Evolutionary conservation across 2,329 filamentous ascomycete genomes (phyloP).

Genomic region (Trichophyton verrucosum): DNA sequence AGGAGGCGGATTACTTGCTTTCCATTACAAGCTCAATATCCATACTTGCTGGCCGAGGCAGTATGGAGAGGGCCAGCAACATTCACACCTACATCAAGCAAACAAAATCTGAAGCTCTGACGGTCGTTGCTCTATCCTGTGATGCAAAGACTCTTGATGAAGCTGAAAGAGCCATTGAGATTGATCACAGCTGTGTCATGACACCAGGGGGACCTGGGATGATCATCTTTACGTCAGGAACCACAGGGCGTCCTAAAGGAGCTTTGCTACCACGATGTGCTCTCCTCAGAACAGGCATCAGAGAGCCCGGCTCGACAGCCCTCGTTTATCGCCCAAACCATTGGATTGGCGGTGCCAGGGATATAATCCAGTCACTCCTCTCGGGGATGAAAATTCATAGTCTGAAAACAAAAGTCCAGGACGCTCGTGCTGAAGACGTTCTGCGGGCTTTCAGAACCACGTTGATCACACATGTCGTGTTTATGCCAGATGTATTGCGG

Average conservation of each 20-base stretch:
- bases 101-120: background rate
- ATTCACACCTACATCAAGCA: slow-evolving; percentile 23
- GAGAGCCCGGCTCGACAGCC: background rate
- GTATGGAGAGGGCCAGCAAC: slow-evolving; percentile 20
- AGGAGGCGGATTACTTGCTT: slow-evolving; percentile 35
- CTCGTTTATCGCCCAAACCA: slow-evolving; percentile 2
- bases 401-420: background rate
- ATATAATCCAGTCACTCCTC: background rate
- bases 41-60: slow-evolving; percentile 27
- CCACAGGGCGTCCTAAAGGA: slow-evolving; percentile 34
- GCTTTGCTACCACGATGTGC: slow-evolving; percentile 20
- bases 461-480: background rate
- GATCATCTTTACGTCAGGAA: slow-evolving; percentile 37
- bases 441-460: background rate
- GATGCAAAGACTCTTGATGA: background rate
- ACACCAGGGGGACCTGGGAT: slow-evolving; percentile 11
- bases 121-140: background rate
- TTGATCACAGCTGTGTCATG: background rate
- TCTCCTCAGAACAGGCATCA: background rate
- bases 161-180: background rate
- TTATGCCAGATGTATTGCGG: background rate
- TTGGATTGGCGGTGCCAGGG: slow-evolving; percentile 7
- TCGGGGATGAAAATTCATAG: slow-evolving; percentile 4
- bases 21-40: slow-evolving; percentile 28
- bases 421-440: background rate